Percentiles rank a stretch among this genome's conserved stretches.
Evolutionary conservation across 2,329 filamentous ascomycete genomes (phyloP).

Genomic region (Penicillium olsonii): DNA sequence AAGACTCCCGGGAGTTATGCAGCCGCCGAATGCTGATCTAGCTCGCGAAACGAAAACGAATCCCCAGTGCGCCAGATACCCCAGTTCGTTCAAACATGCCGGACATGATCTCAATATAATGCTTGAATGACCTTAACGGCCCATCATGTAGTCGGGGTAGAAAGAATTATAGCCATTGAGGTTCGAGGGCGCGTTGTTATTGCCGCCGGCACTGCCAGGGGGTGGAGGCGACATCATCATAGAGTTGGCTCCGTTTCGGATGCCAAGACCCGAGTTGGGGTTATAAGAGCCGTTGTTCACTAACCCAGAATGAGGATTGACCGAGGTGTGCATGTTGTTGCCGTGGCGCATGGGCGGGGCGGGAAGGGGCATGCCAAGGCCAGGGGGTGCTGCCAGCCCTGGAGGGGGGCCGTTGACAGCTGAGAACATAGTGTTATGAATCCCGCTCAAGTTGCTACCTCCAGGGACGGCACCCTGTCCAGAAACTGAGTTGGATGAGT

Average conservation of each 20-base stretch:
- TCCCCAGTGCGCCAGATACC: constrained; percentile 43
- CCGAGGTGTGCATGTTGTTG: constrained; percentile 32
- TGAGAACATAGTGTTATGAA: constrained; percentile 64
- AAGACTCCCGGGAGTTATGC: constrained; percentile 39
- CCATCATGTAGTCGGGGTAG: constrained; percentile 53
- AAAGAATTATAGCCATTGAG: constrained; percentile 39
- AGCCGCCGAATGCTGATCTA: constrained; percentile 46
- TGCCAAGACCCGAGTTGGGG: constrained; percentile 40
- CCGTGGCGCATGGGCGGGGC: constrained; percentile 29
- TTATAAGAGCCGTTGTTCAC: constrained; percentile 35
- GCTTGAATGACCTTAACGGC: constrained; percentile 37
- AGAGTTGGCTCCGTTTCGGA: constrained; percentile 36
- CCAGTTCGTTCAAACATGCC: constrained; percentile 46
- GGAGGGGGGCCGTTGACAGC: constrained; percentile 77
- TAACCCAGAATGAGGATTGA: constrained; percentile 31
- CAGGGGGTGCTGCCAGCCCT: constrained; percentile 74
- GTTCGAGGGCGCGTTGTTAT: constrained; percentile 31
- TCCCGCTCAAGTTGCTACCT: constrained; percentile 56
- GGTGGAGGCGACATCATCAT: constrained; percentile 34
- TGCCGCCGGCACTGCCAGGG: constrained; percentile 30
- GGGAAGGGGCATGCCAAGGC: constrained; percentile 53
- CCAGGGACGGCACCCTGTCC: constrained; percentile 57
- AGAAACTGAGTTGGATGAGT: constrained; percentile 52
- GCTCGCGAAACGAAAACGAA: constrained; percentile 39
- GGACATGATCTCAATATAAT: constrained; percentile 40